A percentile compares a stretch with the other conserved stretches of the same genome.
These are phyloP conservation scores for Endoconidiophora laricicola DNA, from an alignment of 2,329 filamentous ascomycete genomes.

Conservation along the genomic window DNA sequence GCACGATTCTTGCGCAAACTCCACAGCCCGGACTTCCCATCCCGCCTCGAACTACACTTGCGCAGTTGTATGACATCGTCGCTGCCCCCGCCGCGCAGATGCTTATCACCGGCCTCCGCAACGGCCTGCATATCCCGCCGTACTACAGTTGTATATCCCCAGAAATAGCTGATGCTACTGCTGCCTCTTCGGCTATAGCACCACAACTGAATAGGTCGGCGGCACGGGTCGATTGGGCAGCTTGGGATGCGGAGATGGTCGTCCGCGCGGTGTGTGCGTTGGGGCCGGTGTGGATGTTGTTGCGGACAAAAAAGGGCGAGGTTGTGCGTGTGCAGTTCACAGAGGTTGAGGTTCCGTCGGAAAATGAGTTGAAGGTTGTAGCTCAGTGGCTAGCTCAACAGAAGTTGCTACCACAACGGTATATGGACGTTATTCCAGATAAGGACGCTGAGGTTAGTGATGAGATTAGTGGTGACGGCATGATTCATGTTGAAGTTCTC, in stretches of 20 bases:
- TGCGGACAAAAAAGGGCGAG: background rate
- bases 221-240: slow-evolving; percentile 41
- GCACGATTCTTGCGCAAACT: slow-evolving; percentile 56
- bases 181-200: slow-evolving; percentile 32
- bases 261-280: slow-evolving; percentile 38
- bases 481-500: too few species aligned
- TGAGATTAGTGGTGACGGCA: too few species aligned
- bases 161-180: too few species aligned
- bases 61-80: slow-evolving; percentile 30
- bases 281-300: slow-evolving; percentile 46
- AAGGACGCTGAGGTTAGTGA: too few species aligned
- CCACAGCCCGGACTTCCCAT: slow-evolving; percentile 39
- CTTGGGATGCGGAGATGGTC: slow-evolving; percentile 38
- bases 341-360: background rate
- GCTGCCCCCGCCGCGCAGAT: slow-evolving; percentile 51
- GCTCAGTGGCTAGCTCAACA: too few species aligned
- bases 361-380: too few species aligned
- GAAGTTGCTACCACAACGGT: too few species aligned
- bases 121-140: slow-evolving; percentile 48
- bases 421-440: too few species aligned
- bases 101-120: slow-evolving; percentile 48
- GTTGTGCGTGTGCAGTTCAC: slow-evolving; percentile 3
- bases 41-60: slow-evolving; percentile 26
- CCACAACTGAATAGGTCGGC: slow-evolving; percentile 56
- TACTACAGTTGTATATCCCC: slow-evolving; percentile 13